Base-by-base conservation (phyloP, 495 filamentous ascomycete species). In the Hypoxylon cercidicola region DNA sequence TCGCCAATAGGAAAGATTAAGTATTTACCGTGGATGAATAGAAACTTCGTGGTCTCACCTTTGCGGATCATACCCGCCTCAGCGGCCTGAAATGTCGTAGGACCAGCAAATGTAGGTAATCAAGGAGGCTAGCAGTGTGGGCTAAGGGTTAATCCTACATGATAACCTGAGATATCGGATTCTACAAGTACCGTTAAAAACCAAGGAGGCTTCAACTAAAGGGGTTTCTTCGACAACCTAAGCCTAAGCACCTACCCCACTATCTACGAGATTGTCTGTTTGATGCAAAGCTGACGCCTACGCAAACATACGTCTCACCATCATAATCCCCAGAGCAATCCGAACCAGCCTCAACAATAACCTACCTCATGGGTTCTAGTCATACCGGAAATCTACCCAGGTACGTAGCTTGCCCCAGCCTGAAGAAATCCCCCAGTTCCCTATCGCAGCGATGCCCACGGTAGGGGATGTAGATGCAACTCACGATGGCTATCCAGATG, bases 271-370 rank as follows among this genome's bases (percentile, higher is more conserved):
- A 51, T 63, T 48, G 40, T 63, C 44, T 60, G 28, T 55, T 50
- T 56, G 55, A 55, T 68, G 50, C 65, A 48, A 41, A 64, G 55
- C 55, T 68, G 60, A 60, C 60, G 50, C 45, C 44, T 51, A 20
- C 35, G 16, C 23, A 54, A 62, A 40, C 58, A 47, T 44, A 40
- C 28, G 48, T 20, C 40, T 60, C 30, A 45, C 13, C 20, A 15
- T 39, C 48, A 41, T 46, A 25, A 40, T 49, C 28, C 20, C 43
- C 34, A 8, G 39, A 19, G 45, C 45, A 12, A 13, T 15, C 47
- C 25, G 13, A 44, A 43, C 18, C 7, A 20, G 35, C 32, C 9
- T 34, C 12, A 15, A 44, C 20, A 13, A 13, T 5, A 52, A 23
- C 10, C 11, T 46, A 53, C n/a, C 12, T 6, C 20, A 43, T n/a